Evolutionary conservation across 2,329 filamentous ascomycete species (phyloP).

Genomic region (Hyphodiscus sp.): DNA sequence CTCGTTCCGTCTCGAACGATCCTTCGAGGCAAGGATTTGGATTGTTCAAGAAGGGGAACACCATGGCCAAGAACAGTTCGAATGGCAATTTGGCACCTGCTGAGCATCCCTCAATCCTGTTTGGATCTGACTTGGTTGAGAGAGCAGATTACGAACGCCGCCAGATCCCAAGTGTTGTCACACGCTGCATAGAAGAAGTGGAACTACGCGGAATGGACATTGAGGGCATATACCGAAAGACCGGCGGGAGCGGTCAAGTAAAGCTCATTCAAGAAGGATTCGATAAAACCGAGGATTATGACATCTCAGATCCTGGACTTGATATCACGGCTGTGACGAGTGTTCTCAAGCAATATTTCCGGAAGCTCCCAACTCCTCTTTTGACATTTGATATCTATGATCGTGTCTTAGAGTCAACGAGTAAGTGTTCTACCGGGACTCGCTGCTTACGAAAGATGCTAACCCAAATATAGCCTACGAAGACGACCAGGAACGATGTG

Average conservation of each 20-base stretch:
- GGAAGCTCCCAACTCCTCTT: constrained; percentile 81
- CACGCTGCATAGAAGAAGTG: constrained; percentile 92
- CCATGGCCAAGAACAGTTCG: constrained; percentile 45
- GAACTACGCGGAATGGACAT: constrained; percentile 94
- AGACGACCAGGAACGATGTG: constrained; percentile 60
- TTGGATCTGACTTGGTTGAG: constrained; percentile 82
- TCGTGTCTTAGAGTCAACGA: constrained; percentile 70
- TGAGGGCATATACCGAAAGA: constrained; percentile 97
- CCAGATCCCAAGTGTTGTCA: constrained; percentile 85
- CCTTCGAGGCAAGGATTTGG: constrained; percentile 43
- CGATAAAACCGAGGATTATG: constrained; percentile 76
- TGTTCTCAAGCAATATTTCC: constrained; percentile 95
- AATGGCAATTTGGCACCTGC: constrained; percentile 32
- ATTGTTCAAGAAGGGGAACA: constrained; percentile 51
- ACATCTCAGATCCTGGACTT: constrained; percentile 87
- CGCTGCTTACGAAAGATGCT: constrained; percentile 9
- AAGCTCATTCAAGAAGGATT: constrained; percentile 89
- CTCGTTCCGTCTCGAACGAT: constrained; percentile 23
- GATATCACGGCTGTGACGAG: constrained; percentile 97
- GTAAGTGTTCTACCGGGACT: constrained; percentile 40
- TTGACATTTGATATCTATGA: constrained; percentile 94
- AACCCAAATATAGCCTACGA: constrained; percentile 47
- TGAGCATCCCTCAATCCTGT: constrained; percentile 58
- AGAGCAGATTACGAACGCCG: constrained; percentile 83
- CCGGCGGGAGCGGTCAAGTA: constrained; percentile 84